phyloP scores from a whole-genome alignment of 1,139 yeast species.

The Geotrichum histeridarum region DNA sequence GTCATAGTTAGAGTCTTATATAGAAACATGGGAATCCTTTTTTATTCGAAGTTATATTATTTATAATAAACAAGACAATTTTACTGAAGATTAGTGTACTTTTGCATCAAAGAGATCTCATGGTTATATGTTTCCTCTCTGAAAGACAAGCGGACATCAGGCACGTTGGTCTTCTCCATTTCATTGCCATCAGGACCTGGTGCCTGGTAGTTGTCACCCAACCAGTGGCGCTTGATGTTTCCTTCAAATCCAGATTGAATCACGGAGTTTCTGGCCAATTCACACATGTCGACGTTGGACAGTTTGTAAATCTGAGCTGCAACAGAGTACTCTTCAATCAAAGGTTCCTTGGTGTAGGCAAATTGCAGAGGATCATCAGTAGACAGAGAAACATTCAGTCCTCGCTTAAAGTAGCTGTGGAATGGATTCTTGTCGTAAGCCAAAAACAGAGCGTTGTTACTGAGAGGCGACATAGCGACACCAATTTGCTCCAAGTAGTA shows the following conservation, averaged over 20 bases:
- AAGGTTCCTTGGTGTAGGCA: constrained; percentile 94
- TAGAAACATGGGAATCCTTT: too few relatives aligned
- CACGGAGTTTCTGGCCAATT: constrained; percentile 76
- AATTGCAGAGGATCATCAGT: constrained; percentile 94
- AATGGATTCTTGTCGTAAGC: constrained; percentile 95
- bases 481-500: constrained; percentile 93
- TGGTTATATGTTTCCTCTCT: constrained; percentile 75
- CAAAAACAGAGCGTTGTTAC: constrained; percentile 91
- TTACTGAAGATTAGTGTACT: constrained; percentile 39
- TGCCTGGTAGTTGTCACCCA: constrained; percentile 61
- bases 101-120: constrained; percentile 66
- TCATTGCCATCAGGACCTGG: constrained; percentile 77
- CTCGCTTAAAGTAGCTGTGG: constrained; percentile 82
- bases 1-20: too few relatives aligned
- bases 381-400: constrained; percentile 86
- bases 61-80: too few relatives aligned
- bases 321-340: constrained; percentile 93
- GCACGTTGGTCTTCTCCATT: constrained; percentile 91
- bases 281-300: constrained; percentile 95
- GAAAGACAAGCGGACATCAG: constrained; percentile 76
- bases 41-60: too few relatives aligned
- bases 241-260: constrained; percentile 90
- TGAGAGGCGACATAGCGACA: constrained; percentile 97
- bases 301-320: constrained; percentile 96
- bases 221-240: constrained; percentile 82